Evolutionary conservation across 2,329 filamentous ascomycete genomes (phyloP).

Genomic region (Diplodia intermedia): DNA sequence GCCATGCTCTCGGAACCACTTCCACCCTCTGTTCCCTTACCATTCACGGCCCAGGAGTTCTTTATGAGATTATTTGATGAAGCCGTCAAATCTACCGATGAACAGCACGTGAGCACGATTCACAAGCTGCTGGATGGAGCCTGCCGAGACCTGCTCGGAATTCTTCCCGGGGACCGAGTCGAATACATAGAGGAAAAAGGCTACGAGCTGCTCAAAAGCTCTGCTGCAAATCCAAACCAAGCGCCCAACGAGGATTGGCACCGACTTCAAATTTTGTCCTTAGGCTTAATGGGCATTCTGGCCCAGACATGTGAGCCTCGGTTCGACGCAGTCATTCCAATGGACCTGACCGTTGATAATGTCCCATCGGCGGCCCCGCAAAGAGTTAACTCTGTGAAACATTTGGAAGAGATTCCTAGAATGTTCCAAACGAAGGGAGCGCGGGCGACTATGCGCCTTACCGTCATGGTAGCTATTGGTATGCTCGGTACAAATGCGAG

Average conservation of each 20-base stretch:
- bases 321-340: not conserved
- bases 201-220: slow-evolving; percentile 18
- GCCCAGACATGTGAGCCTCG: not conserved
- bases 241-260: not conserved
- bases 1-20: slow-evolving; percentile 44
- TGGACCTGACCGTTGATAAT: not conserved
- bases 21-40: slow-evolving; percentile 42
- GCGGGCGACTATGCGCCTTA: slow-evolving; percentile 43
- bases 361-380: not conserved
- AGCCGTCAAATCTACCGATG: slow-evolving; percentile 39
- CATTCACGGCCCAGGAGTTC: slow-evolving; percentile 45
- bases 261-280: slow-evolving; percentile 11
- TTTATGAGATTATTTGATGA: slow-evolving; percentile 45
- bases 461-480: slow-evolving; percentile 43
- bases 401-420: slow-evolving; percentile 9
- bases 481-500: slow-evolving; percentile 39
- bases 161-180: slow-evolving; percentile 38
- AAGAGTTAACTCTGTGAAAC: not conserved
- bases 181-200: slow-evolving; percentile 22
- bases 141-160: slow-evolving; percentile 41
- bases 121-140: slow-evolving; percentile 47
- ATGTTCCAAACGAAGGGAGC: slow-evolving; percentile 12
- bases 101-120: slow-evolving; percentile 40
- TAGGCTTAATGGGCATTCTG: slow-evolving; percentile 18
- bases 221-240: not conserved